A percentile compares a stretch with the other conserved stretches of the same genome.
Conservation (phyloP, 2,329 filamentous ascomycete genomes). For the Verticillium klebahnii region DNA sequence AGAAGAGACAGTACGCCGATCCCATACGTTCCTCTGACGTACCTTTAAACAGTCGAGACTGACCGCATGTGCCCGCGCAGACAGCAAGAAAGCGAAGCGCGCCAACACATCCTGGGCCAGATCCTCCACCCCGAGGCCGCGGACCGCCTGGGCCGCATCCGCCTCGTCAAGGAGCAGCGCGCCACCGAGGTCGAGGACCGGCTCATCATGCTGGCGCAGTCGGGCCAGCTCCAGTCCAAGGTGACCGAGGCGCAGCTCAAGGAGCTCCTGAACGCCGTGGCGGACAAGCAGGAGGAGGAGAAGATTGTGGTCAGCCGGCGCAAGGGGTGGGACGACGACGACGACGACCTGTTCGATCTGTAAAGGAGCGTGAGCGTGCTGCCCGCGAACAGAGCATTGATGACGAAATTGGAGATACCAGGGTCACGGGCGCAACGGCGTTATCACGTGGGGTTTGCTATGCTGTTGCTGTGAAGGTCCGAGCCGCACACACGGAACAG, state of each 20-base stretch:
- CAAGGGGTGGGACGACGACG: conserved; percentile 81
- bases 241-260: conserved; percentile 93
- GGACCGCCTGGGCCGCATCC: conserved; percentile 89
- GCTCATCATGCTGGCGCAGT: conserved; percentile 84
- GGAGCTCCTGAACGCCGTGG: conserved; percentile 79
- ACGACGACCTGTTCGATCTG: conserved; percentile 69
- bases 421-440: background rate
- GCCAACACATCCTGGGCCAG: conserved; percentile 75
- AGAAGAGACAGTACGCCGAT: conserved; percentile 39
- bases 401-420: background rate
- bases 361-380: conserved; percentile 22
- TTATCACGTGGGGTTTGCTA: background rate
- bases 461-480: background rate
- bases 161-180: conserved; percentile 89
- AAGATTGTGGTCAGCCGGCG: conserved; percentile 84
- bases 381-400: background rate
- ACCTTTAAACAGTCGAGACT: background rate
- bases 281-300: conserved; percentile 72
- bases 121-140: conserved; percentile 93
- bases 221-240: conserved; percentile 80
- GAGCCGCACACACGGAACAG: background rate
- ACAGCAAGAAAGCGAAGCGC: conserved; percentile 59
- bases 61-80: conserved; percentile 21
- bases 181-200: conserved; percentile 88
- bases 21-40: background rate